A percentile compares a stretch with the other conserved stretches of the same genome.
phyloP scores from a whole-genome alignment of 2,329 filamentous ascomycete genomes.

The Sporothrix sp. region DNA sequence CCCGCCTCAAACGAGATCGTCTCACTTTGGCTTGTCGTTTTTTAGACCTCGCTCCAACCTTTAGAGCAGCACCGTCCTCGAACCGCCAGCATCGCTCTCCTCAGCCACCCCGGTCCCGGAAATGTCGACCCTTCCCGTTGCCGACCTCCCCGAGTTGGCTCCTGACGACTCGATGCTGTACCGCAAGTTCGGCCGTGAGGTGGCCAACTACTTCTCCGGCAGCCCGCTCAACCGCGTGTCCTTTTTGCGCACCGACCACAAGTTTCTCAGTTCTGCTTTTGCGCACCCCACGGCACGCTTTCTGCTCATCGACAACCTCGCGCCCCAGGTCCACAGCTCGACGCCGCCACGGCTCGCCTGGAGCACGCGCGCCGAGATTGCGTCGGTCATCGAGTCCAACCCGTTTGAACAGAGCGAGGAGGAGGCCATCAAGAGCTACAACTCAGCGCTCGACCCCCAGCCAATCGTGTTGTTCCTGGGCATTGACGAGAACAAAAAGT shows the following conservation, averaged over 20 bases:
- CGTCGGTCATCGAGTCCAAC: slow-evolving; percentile 58
- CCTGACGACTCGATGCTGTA: slow-evolving; percentile 58
- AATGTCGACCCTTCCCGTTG: slow-evolving; percentile 13
- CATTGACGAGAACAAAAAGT: slow-evolving; percentile 51
- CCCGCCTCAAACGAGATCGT: too few relatives aligned
- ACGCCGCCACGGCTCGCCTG: slow-evolving; percentile 47
- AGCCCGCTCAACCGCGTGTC: slow-evolving; percentile 69
- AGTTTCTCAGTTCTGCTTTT: slow-evolving; percentile 61
- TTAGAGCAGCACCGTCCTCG: too few relatives aligned
- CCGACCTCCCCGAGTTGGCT: slow-evolving; percentile 34
- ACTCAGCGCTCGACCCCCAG: slow-evolving; percentile 52
- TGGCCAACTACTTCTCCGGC: slow-evolving; percentile 77
- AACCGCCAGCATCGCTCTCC: too few relatives aligned
- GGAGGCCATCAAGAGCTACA: slow-evolving; percentile 60
- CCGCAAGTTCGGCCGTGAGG: slow-evolving; percentile 67
- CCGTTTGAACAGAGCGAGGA: slow-evolving; percentile 64
- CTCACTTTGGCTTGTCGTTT: too few relatives aligned
- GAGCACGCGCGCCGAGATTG: slow-evolving; percentile 58
- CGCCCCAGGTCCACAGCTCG: slow-evolving; percentile 53
- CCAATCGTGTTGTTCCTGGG: slow-evolving; percentile 79
- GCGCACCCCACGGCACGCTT: slow-evolving; percentile 58
- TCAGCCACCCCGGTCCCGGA: not conserved
- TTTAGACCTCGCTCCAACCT: too few relatives aligned
- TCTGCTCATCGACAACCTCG: slow-evolving; percentile 67
- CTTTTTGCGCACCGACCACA: slow-evolving; percentile 61